These are phyloP conservation scores for Mortierella claussenii DNA, from an alignment of 192 early-diverging fungal genomes.

Conservation along the genomic window DNA sequence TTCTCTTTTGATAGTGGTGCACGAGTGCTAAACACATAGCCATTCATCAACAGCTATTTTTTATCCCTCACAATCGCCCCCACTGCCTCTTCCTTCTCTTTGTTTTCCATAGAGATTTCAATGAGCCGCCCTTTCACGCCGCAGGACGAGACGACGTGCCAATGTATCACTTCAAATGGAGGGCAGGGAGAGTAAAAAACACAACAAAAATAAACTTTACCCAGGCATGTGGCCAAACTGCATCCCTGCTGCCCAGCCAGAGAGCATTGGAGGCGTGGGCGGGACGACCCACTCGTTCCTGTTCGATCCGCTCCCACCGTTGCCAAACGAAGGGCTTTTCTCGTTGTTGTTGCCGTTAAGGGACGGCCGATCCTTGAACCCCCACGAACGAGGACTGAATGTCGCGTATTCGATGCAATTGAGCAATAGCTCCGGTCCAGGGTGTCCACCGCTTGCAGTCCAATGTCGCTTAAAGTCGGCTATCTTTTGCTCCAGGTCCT, in stretches of 20 bases:
- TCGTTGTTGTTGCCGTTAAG: too few relatives aligned
- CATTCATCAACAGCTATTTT: too few relatives aligned
- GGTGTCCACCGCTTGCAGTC: slow-evolving; percentile 25
- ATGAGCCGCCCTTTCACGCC: too few relatives aligned
- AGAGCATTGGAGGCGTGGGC: slow-evolving; percentile 15
- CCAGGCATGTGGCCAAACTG: slow-evolving; percentile 26
- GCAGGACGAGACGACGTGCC: too few relatives aligned
- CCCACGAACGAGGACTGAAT: slow-evolving; percentile 38
- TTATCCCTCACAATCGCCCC: too few relatives aligned
- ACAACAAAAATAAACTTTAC: slow-evolving; percentile 30
- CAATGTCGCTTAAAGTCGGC: slow-evolving; percentile 27
- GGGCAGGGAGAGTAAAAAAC: too few relatives aligned
- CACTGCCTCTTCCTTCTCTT: too few relatives aligned
- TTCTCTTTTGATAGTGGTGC: background rate
- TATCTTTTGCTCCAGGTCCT: slow-evolving; percentile 43
- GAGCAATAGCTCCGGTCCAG: slow-evolving; percentile 25
- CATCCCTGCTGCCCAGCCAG: slow-evolving; percentile 40
- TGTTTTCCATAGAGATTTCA: too few relatives aligned
- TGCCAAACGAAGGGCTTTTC: slow-evolving; percentile 8
- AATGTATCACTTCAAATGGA: too few relatives aligned
- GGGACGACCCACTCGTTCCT: slow-evolving; percentile 38
- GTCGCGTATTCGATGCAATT: slow-evolving; percentile 40
- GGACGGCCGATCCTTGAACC: slow-evolving; percentile 28
- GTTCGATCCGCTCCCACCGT: too few relatives aligned
- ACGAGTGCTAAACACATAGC: background rate